These are phyloP conservation scores for Saccharomycopsis sp. DNA, from an alignment of 805 yeast species.

Conservation along the genomic window DNA sequence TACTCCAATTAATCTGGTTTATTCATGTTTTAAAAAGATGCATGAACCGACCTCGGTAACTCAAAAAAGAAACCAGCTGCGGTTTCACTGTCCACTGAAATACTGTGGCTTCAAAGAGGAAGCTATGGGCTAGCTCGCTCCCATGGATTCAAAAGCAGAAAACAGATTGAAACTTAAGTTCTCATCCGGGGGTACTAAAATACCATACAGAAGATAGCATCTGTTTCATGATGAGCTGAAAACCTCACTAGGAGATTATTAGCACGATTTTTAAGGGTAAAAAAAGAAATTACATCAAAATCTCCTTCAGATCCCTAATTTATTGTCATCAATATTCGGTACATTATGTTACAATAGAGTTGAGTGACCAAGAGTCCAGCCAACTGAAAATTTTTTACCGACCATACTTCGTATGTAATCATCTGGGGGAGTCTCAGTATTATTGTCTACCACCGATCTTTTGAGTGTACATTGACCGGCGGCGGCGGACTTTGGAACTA, in stretches of 20 bases:
- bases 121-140: not conserved
- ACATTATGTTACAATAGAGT: not conserved
- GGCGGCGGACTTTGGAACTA: not conserved
- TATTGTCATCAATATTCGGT: not conserved
- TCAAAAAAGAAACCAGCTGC: not conserved
- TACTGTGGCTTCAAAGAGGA: not conserved
- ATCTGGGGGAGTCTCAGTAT: too few relatives aligned
- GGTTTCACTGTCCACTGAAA: not conserved
- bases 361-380: not conserved
- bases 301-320: not conserved
- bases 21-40: not conserved
- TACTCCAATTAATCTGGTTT: not conserved
- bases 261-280: not conserved
- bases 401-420: too few relatives aligned
- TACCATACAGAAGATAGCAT: not conserved
- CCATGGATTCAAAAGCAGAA: too few relatives aligned
- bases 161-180: not conserved
- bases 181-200: not conserved
- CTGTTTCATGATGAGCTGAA: not conserved
- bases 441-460: not conserved
- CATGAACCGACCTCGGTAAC: not conserved
- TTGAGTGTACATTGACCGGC: not conserved
- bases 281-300: too few relatives aligned
- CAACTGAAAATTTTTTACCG: not conserved
- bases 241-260: not conserved